phyloP scores from a whole-genome alignment of 331 rosid species.

The Phaseolus coccineus region DNA sequence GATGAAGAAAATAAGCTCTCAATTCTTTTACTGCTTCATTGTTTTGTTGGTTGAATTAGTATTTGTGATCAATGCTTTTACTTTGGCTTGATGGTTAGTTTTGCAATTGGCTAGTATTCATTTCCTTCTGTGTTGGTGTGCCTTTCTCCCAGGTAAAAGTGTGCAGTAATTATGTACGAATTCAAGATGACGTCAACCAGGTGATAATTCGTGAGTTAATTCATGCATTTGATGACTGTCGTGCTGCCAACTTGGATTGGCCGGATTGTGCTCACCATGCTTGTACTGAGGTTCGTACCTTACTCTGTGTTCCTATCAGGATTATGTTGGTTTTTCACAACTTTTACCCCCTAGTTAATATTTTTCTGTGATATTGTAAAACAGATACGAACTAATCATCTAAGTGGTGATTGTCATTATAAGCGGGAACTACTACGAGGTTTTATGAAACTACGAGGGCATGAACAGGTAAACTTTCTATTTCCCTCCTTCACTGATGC shows the following conservation, averaged over 20 bases:
- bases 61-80: constrained; percentile 45
- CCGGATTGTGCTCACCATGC: constrained; percentile 81
- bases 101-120: neutral
- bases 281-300: constrained; percentile 71
- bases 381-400: constrained; percentile 81
- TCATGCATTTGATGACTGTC: constrained; percentile 81
- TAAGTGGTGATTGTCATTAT: constrained; percentile 87
- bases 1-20: neutral
- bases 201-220: constrained; percentile 73
- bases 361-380: constrained; percentile 6
- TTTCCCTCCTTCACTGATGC: neutral
- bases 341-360: neutral
- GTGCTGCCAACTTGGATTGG: constrained; percentile 72
- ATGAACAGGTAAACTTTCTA: constrained; percentile 63
- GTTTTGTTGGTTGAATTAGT: constrained; percentile 44
- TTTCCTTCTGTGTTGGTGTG: constrained; percentile 2
- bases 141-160: constrained; percentile 57
- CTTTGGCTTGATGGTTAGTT: neutral
- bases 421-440: constrained; percentile 78
- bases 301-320: neutral
- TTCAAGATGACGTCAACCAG: constrained; percentile 78
- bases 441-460: constrained; percentile 68
- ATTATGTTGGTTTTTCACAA: constrained; percentile 23
- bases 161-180: constrained; percentile 64
- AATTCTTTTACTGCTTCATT: neutral